phyloP scores from a whole-genome alignment of 306 rosid genomes.

The Dalbergia oliveri region DNA sequence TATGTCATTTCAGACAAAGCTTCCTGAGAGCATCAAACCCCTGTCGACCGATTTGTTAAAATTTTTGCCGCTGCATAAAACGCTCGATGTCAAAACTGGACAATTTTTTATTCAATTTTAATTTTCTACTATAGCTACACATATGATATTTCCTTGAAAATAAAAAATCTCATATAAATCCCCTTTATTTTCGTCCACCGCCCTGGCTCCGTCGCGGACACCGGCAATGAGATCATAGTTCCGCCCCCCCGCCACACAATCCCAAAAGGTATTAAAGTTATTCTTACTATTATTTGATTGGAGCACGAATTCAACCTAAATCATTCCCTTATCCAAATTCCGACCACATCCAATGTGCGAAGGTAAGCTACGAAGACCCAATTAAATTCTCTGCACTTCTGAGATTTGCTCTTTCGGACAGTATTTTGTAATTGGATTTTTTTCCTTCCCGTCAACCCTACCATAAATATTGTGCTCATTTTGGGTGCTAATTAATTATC shows the following conservation, averaged over 20 bases:
- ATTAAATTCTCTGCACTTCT: constrained; percentile 35
- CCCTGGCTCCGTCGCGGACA: constrained; percentile 42
- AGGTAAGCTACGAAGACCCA: constrained; percentile 24
- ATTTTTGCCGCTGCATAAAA: not conserved
- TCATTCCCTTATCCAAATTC: not conserved
- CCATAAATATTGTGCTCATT: constrained; percentile 6
- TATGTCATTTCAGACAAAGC: not conserved
- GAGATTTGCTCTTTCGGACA: constrained; percentile 29
- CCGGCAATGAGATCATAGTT: constrained; percentile 1
- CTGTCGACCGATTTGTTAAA: not conserved
- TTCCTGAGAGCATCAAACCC: not conserved
- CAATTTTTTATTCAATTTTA: too few relatives aligned
- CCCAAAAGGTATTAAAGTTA: not conserved
- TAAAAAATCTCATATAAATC: constrained; percentile 8
- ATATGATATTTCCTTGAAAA: not conserved
- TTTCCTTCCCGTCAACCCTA: constrained; percentile 31
- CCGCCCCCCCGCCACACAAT: not conserved
- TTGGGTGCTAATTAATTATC: not conserved
- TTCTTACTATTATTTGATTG: not conserved
- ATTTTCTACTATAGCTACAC: not conserved
- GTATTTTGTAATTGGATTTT: constrained; percentile 39
- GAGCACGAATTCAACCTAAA: not conserved
- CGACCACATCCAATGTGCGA: not conserved
- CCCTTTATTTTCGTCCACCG: constrained; percentile 2
- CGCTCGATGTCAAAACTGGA: not conserved